Base-by-base conservation (phyloP, 495 filamentous ascomycete species). In the Penicillium cinerascens region DNA sequence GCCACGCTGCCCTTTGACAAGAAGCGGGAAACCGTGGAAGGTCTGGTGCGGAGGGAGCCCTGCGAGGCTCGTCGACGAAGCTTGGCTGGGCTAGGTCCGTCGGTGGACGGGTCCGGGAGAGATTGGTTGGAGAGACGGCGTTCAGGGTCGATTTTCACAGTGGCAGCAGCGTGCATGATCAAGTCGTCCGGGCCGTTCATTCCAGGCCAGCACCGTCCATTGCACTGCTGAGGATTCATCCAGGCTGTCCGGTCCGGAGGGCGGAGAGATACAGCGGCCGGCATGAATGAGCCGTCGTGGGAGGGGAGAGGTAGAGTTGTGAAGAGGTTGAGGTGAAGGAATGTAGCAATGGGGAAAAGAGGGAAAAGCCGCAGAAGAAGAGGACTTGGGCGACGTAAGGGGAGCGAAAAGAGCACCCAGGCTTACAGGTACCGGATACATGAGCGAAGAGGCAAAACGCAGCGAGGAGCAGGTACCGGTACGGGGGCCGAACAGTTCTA, bases 51-150 rank as follows among this genome's bases (percentile, higher is more conserved):
- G 7, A 75, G 37, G 2, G 71, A 75, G 17, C 72, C 68, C 60
- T 74, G 70, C 4, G 72, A 75, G 42, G 72, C 70, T 58, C 72
- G 66, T 49, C 72, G 69, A 26, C 63, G 63, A 20, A 66, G 51
- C 51, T 67, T 73, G 10, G 61, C 52, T 58, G 66, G 61, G 42
- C 58, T 45, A 3, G 59, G 56, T 42, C 55, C 47, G 13, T 50
- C 51, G 16, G 25, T 6, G 21, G 39, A 56, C 23, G 46, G 38
- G 51, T 59, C 57, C 18, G 44, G 54, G 27, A 49, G 51, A 37
- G 42, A 59, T 25, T 55, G 44, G 45, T 62, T 36, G 35, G 58
- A 58, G 4, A 60, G 54, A 22, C 55, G 54, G 44, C 54, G 53
- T 44, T 50, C 27, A 23, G 51, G 40, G 27, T 66, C 60, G 54